A percentile compares a stretch with the other conserved stretches of the same genome.
phyloP scores from a whole-genome alignment of 805 yeast genomes.

The Lachancea mirantina region DNA sequence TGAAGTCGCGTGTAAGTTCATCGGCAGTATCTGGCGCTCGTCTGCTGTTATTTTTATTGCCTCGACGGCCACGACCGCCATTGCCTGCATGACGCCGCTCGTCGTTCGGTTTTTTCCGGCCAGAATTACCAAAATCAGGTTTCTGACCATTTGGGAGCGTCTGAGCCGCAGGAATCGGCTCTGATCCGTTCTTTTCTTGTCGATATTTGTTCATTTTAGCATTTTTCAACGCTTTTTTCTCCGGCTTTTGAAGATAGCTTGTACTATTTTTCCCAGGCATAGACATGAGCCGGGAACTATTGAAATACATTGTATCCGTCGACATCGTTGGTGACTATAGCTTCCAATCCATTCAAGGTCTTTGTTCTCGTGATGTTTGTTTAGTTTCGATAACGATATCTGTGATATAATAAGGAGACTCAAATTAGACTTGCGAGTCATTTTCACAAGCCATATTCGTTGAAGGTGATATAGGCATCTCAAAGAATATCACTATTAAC shows the following conservation, averaged over 20 bases:
- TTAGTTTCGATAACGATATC: no score
- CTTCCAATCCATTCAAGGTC: no score
- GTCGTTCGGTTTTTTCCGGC: conserved; percentile 4
- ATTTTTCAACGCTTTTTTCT: conserved; percentile 12
- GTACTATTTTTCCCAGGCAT: conserved; percentile 22
- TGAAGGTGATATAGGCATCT: no score
- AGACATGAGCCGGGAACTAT: conserved; percentile 26
- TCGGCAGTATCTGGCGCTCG: conserved; percentile 7
- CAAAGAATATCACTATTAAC: no score
- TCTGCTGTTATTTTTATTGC: neutral
- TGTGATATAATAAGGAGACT: no score
- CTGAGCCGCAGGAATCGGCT: conserved; percentile 22
- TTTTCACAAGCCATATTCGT: no score
- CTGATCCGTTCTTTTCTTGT: conserved; percentile 9
- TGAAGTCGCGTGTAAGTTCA: conserved; percentile 12
- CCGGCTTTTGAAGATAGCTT: conserved; percentile 11
- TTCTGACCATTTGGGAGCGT: conserved; percentile 28
- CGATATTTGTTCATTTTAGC: conserved; percentile 12
- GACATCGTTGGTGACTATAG: conserved; percentile 18
- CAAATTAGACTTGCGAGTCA: no score
- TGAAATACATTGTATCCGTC: conserved; percentile 29
- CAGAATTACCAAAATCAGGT: conserved; percentile 27
- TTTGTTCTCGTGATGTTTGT: no score
- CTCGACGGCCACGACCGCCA: no score
- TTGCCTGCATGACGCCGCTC: no score